These are phyloP conservation scores for Neopestalotiopsis sp. DNA, from an alignment of 2,329 filamentous ascomycete species.

Conservation along the genomic window DNA sequence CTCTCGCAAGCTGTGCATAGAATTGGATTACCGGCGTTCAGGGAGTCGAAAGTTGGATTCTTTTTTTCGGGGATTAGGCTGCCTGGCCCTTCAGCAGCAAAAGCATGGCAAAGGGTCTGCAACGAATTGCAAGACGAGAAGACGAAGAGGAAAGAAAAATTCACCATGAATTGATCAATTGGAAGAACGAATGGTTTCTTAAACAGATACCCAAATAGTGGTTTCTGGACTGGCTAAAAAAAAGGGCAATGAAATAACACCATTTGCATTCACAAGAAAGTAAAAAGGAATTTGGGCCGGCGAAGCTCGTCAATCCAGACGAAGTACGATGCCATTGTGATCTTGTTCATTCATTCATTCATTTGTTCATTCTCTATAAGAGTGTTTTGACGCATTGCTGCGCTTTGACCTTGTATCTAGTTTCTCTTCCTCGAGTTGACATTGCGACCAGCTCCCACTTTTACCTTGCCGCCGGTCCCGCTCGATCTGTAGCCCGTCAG, in stretches of 20 bases:
- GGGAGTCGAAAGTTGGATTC: conserved; percentile 7
- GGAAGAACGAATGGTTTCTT: not conserved
- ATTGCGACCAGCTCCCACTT: conserved; percentile 83
- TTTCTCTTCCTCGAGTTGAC: conserved; percentile 79
- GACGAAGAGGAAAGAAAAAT: not conserved
- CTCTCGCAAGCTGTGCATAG: not conserved
- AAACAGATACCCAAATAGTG: not conserved
- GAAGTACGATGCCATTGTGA: not conserved
- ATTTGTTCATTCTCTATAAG: conserved; percentile 31
- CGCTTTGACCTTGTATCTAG: not conserved
- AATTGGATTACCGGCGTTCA: conserved; percentile 10
- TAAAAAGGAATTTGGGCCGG: not conserved
- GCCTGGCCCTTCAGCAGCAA: not conserved
- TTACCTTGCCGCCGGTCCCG: conserved; percentile 72
- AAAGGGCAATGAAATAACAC: not conserved
- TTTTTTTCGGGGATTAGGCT: not conserved
- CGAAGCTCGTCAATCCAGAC: not conserved
- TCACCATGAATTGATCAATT: not conserved
- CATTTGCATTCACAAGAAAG: not conserved
- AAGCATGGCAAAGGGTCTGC: not conserved
- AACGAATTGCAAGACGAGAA: not conserved
- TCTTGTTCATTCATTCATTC: not conserved
- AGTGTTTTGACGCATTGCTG: not conserved
- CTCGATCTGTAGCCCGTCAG: conserved; percentile 76
- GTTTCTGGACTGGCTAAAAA: not conserved